Percentiles rank a stretch among this genome's conserved stretches.
These are phyloP conservation scores for Fusarium algeriense DNA, from an alignment of 2,329 filamentous ascomycete genomes.

Conservation along the genomic window DNA sequence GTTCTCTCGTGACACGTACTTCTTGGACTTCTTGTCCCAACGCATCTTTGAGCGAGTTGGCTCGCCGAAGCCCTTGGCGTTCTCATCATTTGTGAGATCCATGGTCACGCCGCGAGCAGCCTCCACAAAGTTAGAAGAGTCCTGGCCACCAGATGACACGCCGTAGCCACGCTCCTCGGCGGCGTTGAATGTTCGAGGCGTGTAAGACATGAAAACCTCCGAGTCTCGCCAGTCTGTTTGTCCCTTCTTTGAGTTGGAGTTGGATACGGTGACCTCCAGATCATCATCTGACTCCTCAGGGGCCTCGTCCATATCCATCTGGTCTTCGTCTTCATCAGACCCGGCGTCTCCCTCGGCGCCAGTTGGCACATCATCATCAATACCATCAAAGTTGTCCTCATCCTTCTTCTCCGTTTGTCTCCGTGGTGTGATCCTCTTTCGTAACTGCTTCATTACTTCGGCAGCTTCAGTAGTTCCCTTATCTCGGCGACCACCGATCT, in stretches of 20 bases:
- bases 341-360: conserved; percentile 53
- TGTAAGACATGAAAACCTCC: conserved; percentile 97
- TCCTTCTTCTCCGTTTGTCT: conserved; percentile 58
- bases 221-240: conserved; percentile 80
- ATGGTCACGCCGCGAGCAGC: conserved; percentile 89
- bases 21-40: conserved; percentile 97
- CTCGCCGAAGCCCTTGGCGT: conserved; percentile 81
- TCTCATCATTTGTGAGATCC: conserved; percentile 93
- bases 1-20: conserved; percentile 92
- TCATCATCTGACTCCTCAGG: conserved; percentile 72
- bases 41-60: conserved; percentile 82
- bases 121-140: conserved; percentile 80
- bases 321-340: conserved; percentile 48
- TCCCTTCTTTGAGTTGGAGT: conserved; percentile 65
- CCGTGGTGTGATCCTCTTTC: conserved; percentile 75
- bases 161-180: conserved; percentile 94
- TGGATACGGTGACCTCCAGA: conserved; percentile 77
- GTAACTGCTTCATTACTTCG: conserved; percentile 79
- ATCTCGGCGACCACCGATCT: conserved; percentile 82
- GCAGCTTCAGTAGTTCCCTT: conserved; percentile 75
- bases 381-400: conserved; percentile 52
- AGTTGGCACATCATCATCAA: conserved; percentile 48
- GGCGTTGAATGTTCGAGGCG: conserved; percentile 80
- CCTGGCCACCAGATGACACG: conserved; percentile 84
- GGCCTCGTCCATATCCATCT: conserved; percentile 56